A percentile compares a stretch with the other conserved stretches of the same genome.
These are phyloP conservation scores for Orbilia blumenaviensis DNA, from an alignment of 2,329 filamentous ascomycete species.

Conservation along the genomic window DNA sequence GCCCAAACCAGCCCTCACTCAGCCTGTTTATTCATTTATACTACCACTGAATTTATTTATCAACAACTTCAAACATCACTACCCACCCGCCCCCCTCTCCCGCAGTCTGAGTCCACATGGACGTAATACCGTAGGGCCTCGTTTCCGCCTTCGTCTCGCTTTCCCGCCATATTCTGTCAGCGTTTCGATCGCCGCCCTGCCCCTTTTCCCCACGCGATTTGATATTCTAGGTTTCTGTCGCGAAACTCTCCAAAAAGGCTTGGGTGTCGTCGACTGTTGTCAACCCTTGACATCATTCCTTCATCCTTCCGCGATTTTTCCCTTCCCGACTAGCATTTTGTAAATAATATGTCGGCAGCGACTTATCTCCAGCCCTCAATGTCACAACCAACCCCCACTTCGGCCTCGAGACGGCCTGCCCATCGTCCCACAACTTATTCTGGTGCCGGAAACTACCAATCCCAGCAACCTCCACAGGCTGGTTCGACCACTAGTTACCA, in stretches of 20 bases:
- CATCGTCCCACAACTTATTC: conserved; percentile 51
- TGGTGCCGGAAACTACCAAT: conserved; percentile 40
- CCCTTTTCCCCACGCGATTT: conserved; percentile 51
- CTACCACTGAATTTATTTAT: too few species aligned
- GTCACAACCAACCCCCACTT: conserved; percentile 51
- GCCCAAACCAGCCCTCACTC: too few species aligned
- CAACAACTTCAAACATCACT: not conserved
- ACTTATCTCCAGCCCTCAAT: conserved; percentile 50
- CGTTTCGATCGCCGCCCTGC: conserved; percentile 36
- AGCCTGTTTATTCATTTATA: not conserved
- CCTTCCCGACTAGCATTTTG: not conserved
- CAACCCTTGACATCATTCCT: not conserved
- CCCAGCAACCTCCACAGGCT: conserved; percentile 39
- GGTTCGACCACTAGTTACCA: conserved; percentile 52
- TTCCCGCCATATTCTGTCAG: conserved; percentile 8
- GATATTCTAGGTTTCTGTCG: conserved; percentile 7
- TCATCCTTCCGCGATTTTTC: conserved; percentile 1
- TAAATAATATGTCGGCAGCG: conserved; percentile 53
- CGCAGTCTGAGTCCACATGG: conserved; percentile 34
- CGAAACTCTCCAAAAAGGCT: conserved; percentile 9
- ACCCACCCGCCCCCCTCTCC: conserved; percentile 16
- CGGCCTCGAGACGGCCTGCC: conserved; percentile 46
- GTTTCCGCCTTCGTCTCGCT: conserved; percentile 9
- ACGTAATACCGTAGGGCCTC: conserved; percentile 34
- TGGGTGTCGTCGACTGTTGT: conserved; percentile 6